phyloP scores from a whole-genome alignment of 177 flowering plant genomes.

The Vitis hybrid region DNA sequence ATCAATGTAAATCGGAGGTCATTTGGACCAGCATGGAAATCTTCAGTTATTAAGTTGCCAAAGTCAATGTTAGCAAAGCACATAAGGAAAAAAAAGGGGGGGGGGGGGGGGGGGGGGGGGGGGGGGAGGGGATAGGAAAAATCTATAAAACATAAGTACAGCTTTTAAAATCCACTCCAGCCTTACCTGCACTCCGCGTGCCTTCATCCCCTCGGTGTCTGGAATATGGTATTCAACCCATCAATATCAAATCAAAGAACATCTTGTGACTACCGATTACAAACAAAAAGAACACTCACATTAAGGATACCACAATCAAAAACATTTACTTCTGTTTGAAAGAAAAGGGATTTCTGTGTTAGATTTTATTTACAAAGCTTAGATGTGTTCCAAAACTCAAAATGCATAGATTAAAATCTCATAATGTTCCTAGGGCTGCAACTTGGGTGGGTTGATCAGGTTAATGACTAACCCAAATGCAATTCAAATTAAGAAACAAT shows the following conservation, averaged over 20 bases:
- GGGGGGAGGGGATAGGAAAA: background rate
- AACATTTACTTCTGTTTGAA: background rate
- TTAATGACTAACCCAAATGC: too few species aligned
- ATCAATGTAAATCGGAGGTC: constrained; percentile 37
- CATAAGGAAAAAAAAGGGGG: background rate
- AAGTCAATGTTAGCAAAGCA: constrained; percentile 1
- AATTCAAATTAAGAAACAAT: too few species aligned
- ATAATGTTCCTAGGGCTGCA: too few species aligned
- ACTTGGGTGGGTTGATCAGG: too few species aligned
- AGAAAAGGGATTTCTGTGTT: too few species aligned
- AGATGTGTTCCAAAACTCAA: too few species aligned
- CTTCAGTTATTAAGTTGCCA: constrained; percentile 13
- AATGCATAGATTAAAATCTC: too few species aligned
- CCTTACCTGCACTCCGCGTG: constrained; percentile 7
- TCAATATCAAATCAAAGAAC: background rate
- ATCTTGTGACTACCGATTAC: background rate
- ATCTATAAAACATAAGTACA: background rate
- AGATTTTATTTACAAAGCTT: too few species aligned
- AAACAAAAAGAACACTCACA: background rate
- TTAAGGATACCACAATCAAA: background rate
- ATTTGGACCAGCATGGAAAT: constrained; percentile 15
- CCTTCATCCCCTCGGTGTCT: constrained; percentile 28
- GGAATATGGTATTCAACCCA: background rate
- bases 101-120: background rate
- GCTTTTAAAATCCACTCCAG: constrained; percentile 7